A percentile compares a stretch with the other conserved stretches of the same genome.
Evolutionary conservation across 176 grass and related monocot genomes (phyloP).

Genomic region (Musa schizocarpa): DNA sequence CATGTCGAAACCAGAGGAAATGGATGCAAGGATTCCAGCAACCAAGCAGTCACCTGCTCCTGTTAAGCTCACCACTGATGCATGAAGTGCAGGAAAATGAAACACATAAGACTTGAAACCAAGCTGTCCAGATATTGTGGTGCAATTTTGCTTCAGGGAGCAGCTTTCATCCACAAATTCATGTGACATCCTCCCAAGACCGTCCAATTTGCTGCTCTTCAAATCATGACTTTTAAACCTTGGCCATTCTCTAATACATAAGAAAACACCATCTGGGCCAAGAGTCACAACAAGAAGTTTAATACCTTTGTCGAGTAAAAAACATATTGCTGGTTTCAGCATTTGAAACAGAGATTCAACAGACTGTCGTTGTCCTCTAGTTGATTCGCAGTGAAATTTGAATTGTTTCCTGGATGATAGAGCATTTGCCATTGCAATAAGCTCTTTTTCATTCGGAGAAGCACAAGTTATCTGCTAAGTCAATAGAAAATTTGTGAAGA

Average conservation of each 20-base stretch:
- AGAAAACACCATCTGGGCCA: constrained; percentile 63
- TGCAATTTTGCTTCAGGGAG: constrained; percentile 18
- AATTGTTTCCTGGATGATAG: constrained; percentile 43
- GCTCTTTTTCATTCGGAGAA: constrained; percentile 86
- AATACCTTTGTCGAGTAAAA: constrained; percentile 80
- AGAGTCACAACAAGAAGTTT: constrained; percentile 77
- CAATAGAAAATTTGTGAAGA: constrained; percentile 2
- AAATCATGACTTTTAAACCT: constrained; percentile 29
- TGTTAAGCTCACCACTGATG: constrained; percentile 61
- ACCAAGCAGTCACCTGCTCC: constrained; percentile 88
- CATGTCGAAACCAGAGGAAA: constrained; percentile 66
- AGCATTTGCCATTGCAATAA: constrained; percentile 80
- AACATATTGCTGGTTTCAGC: constrained; percentile 65
- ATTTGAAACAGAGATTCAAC: constrained; percentile 64
- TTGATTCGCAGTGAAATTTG: constrained; percentile 29
- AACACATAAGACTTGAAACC: constrained; percentile 46
- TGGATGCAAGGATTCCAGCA: constrained; percentile 59
- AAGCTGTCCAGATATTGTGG: constrained; percentile 17
- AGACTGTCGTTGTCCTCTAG: constrained; percentile 22
- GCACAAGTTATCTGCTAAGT: constrained; percentile 62
- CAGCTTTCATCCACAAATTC: constrained; percentile 32
- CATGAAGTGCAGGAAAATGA: constrained; percentile 68
- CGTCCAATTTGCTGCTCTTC: constrained; percentile 17
- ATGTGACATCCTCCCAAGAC: constrained; percentile 29
- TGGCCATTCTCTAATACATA: constrained; percentile 50